Evolutionary conservation across 1,284 basidiomycete genomes (phyloP).

Genomic region (Hymenochaete sp.): DNA sequence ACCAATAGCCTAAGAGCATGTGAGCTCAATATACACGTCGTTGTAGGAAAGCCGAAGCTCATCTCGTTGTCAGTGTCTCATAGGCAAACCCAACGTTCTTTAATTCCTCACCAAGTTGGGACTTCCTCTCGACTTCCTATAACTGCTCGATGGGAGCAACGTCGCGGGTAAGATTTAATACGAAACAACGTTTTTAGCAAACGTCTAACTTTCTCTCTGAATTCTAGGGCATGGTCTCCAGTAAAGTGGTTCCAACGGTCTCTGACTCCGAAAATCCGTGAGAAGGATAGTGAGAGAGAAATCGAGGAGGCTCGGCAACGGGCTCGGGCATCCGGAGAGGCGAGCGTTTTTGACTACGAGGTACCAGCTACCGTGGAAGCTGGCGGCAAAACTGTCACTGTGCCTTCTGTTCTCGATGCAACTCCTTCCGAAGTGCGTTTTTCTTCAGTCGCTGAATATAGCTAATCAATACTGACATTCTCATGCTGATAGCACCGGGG

Average conservation of each 20-base stretch:
- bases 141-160: slow-evolving; percentile 28
- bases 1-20: slow-evolving; percentile 8
- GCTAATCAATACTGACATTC: background rate
- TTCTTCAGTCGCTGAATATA: slow-evolving; percentile 2
- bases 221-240: slow-evolving; percentile 37
- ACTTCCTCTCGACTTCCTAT: slow-evolving; percentile 25
- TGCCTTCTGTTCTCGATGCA: slow-evolving; percentile 17
- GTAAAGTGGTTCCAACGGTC: slow-evolving; percentile 57
- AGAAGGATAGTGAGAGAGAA: slow-evolving; percentile 39
- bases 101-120: slow-evolving; percentile 19
- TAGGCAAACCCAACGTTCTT: slow-evolving; percentile 5
- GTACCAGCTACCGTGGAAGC: slow-evolving; percentile 23
- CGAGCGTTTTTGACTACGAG: slow-evolving; percentile 44
- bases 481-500: slow-evolving; percentile 64
- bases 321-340: slow-evolving; percentile 42
- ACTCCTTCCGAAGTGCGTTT: slow-evolving; percentile 15
- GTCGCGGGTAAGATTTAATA: slow-evolving; percentile 16
- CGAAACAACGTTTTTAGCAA: background rate
- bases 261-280: slow-evolving; percentile 40
- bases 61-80: slow-evolving; percentile 12
- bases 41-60: no score
- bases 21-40: no score
- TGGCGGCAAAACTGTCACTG: slow-evolving; percentile 18
- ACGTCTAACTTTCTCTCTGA: slow-evolving; percentile 15
- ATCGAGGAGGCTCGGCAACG: slow-evolving; percentile 45